Percentiles rank a stretch among this genome's conserved stretches.
Conservation (phyloP, 2,329 filamentous ascomycete species). For the Fusarium xyrophilum region DNA sequence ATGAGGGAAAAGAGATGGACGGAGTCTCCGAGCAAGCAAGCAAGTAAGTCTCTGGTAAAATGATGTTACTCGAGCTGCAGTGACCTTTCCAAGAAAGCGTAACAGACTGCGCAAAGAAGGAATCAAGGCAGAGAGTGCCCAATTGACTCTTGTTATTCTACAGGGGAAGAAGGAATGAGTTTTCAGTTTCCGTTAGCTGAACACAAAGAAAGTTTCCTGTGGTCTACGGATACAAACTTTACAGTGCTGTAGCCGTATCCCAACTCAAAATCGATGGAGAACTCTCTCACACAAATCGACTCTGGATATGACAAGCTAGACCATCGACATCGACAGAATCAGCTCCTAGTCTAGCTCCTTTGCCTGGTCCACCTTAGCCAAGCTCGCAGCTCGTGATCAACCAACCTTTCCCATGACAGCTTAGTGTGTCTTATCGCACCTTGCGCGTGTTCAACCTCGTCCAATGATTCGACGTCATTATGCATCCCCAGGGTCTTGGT, state of each 20-base stretch:
- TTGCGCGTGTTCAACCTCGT: slow-evolving; percentile 33
- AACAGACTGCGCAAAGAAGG: slow-evolving; percentile 2
- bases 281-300: slow-evolving; percentile 14
- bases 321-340: slow-evolving; percentile 14
- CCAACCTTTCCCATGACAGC: slow-evolving; percentile 19
- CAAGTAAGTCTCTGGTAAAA: neutral
- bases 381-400: slow-evolving; percentile 39
- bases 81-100: slow-evolving; percentile 23
- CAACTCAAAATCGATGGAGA: slow-evolving; percentile 6
- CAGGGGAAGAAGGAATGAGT: slow-evolving; percentile 1
- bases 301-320: slow-evolving; percentile 15
- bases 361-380: slow-evolving; percentile 30
- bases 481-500: slow-evolving; percentile 27
- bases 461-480: slow-evolving; percentile 38
- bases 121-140: neutral
- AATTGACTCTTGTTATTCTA: slow-evolving; percentile 3
- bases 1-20: slow-evolving; percentile 17
- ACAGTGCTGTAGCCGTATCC: slow-evolving; percentile 4
- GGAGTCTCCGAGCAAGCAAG: slow-evolving; percentile 9
- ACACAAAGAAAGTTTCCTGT: slow-evolving; percentile 5
- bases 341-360: slow-evolving; percentile 11
- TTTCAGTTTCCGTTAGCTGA: neutral
- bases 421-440: slow-evolving; percentile 32
- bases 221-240: neutral
- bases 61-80: slow-evolving; percentile 20